Conservation (phyloP, 1,139 yeast species). For the Eremothecium sinecaudum region DNA sequence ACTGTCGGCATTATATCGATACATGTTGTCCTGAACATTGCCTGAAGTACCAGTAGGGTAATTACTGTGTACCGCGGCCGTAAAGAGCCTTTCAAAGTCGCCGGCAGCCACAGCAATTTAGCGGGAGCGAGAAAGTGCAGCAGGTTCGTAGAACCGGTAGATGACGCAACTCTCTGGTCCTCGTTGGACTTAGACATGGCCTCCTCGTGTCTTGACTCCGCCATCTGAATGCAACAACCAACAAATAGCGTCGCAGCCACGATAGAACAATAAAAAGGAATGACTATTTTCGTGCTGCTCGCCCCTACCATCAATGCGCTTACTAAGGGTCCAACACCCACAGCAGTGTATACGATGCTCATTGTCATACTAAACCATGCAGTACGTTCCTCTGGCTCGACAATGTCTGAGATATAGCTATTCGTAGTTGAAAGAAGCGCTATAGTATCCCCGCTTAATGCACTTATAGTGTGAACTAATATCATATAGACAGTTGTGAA, state of each 20-base stretch:
- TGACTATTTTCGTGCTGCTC: conserved; percentile 15
- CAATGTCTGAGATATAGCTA: conserved; percentile 51
- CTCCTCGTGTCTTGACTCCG: conserved; percentile 45
- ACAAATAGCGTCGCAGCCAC: conserved; percentile 15
- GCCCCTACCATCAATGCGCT: conserved; percentile 41
- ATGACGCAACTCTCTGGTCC: background rate
- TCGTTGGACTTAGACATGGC: conserved; percentile 23
- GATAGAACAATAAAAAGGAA: conserved; percentile 16
- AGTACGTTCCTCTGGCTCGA: conserved; percentile 41
- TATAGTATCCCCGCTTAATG: conserved; percentile 39
- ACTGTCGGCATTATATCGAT: conserved; percentile 38
- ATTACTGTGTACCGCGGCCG: conserved; percentile 40
- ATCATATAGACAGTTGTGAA: conserved; percentile 7
- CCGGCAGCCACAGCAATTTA: conserved; percentile 37
- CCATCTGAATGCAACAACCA: conserved; percentile 34
- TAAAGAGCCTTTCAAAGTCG: conserved; percentile 27
- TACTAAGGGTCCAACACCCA: conserved; percentile 46
- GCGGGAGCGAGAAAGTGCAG: conserved; percentile 44
- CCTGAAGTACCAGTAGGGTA: conserved; percentile 41
- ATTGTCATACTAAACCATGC: conserved; percentile 42
- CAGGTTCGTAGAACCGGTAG: conserved; percentile 10
- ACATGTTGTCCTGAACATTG: conserved; percentile 32
- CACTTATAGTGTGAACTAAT: conserved; percentile 4
- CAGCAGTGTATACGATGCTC: conserved; percentile 44
- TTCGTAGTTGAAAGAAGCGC: conserved; percentile 41